Conservation (phyloP, 1,139 yeast species). For the Diutina neorugosa region DNA sequence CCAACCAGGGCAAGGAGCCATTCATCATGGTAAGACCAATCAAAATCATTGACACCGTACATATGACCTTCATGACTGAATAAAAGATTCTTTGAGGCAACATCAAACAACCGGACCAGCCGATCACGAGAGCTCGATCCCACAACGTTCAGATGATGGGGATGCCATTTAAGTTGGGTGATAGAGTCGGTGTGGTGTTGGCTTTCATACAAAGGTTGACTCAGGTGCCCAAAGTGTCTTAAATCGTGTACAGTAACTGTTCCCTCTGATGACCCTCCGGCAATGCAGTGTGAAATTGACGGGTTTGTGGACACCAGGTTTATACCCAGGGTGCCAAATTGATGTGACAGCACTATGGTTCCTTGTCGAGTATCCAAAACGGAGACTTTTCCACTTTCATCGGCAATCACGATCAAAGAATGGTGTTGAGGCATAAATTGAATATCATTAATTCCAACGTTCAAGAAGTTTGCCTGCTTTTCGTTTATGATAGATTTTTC, state of each 20-base stretch:
- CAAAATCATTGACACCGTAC: conserved; percentile 73
- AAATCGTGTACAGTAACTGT: background rate
- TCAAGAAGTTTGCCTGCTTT: background rate
- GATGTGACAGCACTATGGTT: background rate
- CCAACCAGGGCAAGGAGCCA: conserved; percentile 78
- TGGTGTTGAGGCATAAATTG: background rate
- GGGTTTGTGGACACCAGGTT: background rate
- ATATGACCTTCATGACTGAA: conserved; percentile 89
- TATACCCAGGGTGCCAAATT: background rate
- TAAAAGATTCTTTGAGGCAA: conserved; percentile 29
- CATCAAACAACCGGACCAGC: conserved; percentile 61
- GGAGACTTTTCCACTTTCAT: background rate
- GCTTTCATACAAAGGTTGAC: background rate
- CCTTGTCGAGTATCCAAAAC: background rate
- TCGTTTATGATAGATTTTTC: background rate
- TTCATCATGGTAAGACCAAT: conserved; percentile 75
- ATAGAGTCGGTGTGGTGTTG: conserved; percentile 42
- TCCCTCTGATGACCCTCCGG: background rate
- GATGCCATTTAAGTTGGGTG: conserved; percentile 74
- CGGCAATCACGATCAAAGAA: background rate
- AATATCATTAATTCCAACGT: background rate
- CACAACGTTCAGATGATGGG: conserved; percentile 41
- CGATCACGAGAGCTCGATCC: conserved; percentile 71
- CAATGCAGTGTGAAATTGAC: background rate
- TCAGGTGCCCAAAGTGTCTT: background rate